These are phyloP conservation scores for Leishmania guyanensis DNA, from an alignment of 208 protist genomes.

Conservation along the genomic window DNA sequence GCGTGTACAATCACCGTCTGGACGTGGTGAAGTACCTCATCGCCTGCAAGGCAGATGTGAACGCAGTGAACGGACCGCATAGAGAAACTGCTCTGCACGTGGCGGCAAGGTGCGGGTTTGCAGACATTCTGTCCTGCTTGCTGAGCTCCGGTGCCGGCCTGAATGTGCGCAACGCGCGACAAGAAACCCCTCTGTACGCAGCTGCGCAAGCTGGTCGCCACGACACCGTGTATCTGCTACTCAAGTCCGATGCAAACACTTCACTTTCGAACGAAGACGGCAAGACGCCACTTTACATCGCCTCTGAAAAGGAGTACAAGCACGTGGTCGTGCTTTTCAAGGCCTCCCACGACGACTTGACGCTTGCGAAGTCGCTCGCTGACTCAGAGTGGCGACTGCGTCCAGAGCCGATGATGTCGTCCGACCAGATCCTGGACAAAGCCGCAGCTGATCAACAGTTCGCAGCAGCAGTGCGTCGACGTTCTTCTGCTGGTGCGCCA, in stretches of 20 bases:
- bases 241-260: conserved; percentile 59
- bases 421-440: conserved; percentile 66
- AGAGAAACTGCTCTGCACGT: conserved; percentile 81
- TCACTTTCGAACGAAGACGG: conserved; percentile 74
- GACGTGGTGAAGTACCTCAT: conserved; percentile 71
- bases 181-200: conserved; percentile 81
- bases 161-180: conserved; percentile 65
- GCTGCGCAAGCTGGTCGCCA: conserved; percentile 73
- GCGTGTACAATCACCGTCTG: conserved; percentile 68
- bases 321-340: conserved; percentile 85
- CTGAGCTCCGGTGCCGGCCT: conserved; percentile 55
- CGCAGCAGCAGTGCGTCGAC: conserved; percentile 39
- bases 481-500: conserved; percentile 19
- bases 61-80: conserved; percentile 50
- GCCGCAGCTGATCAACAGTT: conserved; percentile 50
- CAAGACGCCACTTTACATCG: conserved; percentile 85
- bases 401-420: conserved; percentile 60
- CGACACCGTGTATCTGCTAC: conserved; percentile 66
- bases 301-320: conserved; percentile 83
- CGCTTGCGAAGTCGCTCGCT: conserved; percentile 67
- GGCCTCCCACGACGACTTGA: conserved; percentile 48
- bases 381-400: conserved; percentile 58
- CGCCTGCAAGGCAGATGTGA: conserved; percentile 59
- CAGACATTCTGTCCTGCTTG: conserved; percentile 46
- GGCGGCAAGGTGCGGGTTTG: conserved; percentile 57